These are phyloP conservation scores for Porogramme epimiltina DNA, from an alignment of 1,284 basidiomycete species.

Conservation along the genomic window DNA sequence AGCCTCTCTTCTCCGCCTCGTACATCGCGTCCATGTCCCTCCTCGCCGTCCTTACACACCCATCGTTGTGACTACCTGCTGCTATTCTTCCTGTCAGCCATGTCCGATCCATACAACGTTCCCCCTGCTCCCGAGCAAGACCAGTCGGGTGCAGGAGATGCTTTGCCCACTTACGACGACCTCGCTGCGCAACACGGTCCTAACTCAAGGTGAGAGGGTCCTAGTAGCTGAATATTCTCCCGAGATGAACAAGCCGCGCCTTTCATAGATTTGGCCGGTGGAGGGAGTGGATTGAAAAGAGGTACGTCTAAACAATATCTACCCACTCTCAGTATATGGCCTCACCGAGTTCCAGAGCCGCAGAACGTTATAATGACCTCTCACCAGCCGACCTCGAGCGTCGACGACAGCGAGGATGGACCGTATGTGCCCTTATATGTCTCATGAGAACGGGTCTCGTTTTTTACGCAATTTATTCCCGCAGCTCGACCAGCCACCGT, in stretches of 20 bases:
- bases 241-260: not conserved
- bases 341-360: conserved; percentile 55
- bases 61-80: not conserved
- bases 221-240: not conserved
- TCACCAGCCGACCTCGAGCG: conserved; percentile 58
- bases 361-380: conserved; percentile 71
- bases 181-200: conserved; percentile 71
- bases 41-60: not conserved
- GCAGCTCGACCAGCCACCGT: conserved; percentile 11
- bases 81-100: conserved; percentile 5
- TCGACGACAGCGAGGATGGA: conserved; percentile 72
- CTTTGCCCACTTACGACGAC: conserved; percentile 76
- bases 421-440: conserved; percentile 21
- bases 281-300: conserved; percentile 84
- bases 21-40: not conserved
- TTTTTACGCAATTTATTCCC: not conserved
- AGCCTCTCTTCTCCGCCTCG: not conserved
- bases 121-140: conserved; percentile 55
- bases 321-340: conserved; percentile 7
- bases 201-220: conserved; percentile 63
- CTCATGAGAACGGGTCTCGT: no score
- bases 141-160: conserved; percentile 49
- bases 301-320: conserved; percentile 43
- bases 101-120: conserved; percentile 26
- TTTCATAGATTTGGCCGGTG: conserved; percentile 72